Conservation (phyloP, 2,329 filamentous ascomycete species). For the Tricladium varicosporioides region DNA sequence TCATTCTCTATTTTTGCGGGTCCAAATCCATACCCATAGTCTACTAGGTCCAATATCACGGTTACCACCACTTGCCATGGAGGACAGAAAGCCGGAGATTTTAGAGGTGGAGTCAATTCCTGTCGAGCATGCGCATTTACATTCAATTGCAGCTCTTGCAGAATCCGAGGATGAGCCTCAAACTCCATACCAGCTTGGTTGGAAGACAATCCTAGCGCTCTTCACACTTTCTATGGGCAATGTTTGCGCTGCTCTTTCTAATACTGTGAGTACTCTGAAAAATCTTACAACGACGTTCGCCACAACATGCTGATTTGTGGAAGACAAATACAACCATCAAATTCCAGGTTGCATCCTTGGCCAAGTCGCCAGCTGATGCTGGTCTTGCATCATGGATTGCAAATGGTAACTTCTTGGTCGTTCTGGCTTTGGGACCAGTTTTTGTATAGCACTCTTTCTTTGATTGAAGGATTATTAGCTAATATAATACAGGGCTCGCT, state of each 20-base stretch:
- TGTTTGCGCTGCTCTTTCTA: slow-evolving; percentile 17
- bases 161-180: slow-evolving; percentile 16
- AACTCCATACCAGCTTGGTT: slow-evolving; percentile 16
- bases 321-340: slow-evolving; percentile 22
- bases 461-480: not conserved
- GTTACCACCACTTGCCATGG: not conserved
- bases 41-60: not conserved
- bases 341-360: slow-evolving; percentile 17
- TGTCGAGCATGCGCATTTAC: slow-evolving; percentile 2
- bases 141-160: slow-evolving; percentile 11
- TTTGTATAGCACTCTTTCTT: not conserved
- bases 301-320: not conserved
- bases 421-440: slow-evolving; percentile 18
- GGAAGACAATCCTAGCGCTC: slow-evolving; percentile 17
- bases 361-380: slow-evolving; percentile 13
- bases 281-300: not conserved
- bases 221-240: slow-evolving; percentile 18
- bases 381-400: slow-evolving; percentile 20
- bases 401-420: slow-evolving; percentile 18
- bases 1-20: not conserved
- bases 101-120: slow-evolving; percentile 7
- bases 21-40: not conserved
- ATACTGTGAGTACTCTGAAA: slow-evolving; percentile 13
- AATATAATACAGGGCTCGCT: slow-evolving; percentile 10
- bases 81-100: slow-evolving; percentile 12